Evolutionary conservation across 2,329 filamentous ascomycete species (phyloP).

Genomic region (Fusarium luffae): DNA sequence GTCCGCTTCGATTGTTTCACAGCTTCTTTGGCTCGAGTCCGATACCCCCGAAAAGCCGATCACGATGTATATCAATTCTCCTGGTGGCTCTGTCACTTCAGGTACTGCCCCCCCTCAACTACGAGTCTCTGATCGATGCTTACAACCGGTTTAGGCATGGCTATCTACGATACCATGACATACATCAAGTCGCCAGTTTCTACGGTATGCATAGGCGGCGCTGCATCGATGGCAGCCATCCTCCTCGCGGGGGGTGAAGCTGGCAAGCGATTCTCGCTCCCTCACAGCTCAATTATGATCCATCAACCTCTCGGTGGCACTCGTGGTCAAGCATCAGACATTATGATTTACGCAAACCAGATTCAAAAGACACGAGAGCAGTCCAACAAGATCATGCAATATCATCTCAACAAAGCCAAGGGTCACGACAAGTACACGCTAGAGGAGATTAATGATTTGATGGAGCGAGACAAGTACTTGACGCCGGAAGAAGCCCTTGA

Average conservation of each 20-base stretch:
- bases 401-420: conserved; percentile 83
- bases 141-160: conserved; percentile 62
- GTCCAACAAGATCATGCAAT: conserved; percentile 89
- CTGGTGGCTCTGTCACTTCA: conserved; percentile 87
- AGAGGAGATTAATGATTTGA: conserved; percentile 89
- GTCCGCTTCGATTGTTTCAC: conserved; percentile 93
- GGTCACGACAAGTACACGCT: conserved; percentile 80
- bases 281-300: conserved; percentile 96
- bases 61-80: conserved; percentile 97
- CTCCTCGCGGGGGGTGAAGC: conserved; percentile 86
- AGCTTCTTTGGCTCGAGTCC: conserved; percentile 97
- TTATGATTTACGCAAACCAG: conserved; percentile 96
- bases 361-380: conserved; percentile 87
- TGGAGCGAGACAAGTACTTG: conserved; percentile 97
- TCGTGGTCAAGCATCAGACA: conserved; percentile 77
- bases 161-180: conserved; percentile 99
- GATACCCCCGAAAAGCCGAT: conserved; percentile 96
- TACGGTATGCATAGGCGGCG: conserved; percentile 94
- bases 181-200: conserved; percentile 94
- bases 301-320: conserved; percentile 90
- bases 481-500: conserved; percentile 88
- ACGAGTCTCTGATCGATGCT: conserved; percentile 3
- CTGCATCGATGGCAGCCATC: conserved; percentile 93
- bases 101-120: conserved; percentile 52
- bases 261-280: conserved; percentile 87